A percentile compares a stretch with the other conserved stretches of the same genome.
Evolutionary conservation across 1,139 yeast species (phyloP).

Genomic region (Protomyces pachydermus): DNA sequence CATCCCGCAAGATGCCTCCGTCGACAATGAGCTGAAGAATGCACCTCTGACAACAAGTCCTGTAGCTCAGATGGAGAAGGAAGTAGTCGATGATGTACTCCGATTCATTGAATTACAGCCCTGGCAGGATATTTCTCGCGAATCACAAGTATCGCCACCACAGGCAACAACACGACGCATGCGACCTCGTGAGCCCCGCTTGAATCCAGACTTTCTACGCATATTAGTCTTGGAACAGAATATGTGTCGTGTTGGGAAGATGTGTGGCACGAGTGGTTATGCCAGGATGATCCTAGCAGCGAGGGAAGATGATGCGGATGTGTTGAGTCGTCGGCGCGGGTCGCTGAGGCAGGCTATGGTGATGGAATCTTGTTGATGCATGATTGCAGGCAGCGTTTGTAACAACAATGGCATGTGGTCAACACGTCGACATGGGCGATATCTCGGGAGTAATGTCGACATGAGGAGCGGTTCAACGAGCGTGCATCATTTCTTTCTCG

Average conservation of each 20-base stretch:
- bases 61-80: not conserved
- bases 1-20: no score
- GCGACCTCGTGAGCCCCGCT: conserved; percentile 37
- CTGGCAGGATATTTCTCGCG: not conserved
- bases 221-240: conserved; percentile 40
- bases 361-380: not conserved
- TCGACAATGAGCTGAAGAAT: no score
- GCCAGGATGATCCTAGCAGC: conserved; percentile 41
- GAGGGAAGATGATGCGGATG: conserved; percentile 28
- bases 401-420: no score
- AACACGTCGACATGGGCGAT: no score
- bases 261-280: conserved; percentile 38
- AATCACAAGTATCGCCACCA: not conserved
- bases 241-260: conserved; percentile 40
- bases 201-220: conserved; percentile 41
- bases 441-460: no score
- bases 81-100: not conserved
- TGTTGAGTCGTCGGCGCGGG: not conserved
- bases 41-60: not conserved
- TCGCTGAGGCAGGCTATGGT: not conserved
- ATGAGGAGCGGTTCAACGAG: no score
- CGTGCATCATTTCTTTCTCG: no score
- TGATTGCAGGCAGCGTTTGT: no score
- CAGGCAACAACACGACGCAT: not conserved
- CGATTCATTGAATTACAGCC: conserved; percentile 11